A percentile compares a stretch with the other conserved stretches of the same genome.
Conservation (phyloP, 257 asterid genomes). For the Nicotiana sylvestris region DNA sequence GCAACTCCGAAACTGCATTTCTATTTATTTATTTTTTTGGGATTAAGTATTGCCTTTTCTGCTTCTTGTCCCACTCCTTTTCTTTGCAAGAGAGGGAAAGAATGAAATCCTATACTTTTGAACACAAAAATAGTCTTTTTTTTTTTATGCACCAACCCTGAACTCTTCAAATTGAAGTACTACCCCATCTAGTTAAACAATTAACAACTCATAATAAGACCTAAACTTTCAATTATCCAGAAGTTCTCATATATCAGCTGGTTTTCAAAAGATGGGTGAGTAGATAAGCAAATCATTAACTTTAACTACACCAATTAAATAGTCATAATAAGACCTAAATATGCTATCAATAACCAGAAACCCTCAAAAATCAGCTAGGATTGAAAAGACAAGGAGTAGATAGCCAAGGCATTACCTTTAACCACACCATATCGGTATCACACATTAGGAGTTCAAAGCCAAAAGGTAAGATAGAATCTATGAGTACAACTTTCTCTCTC, state of each 20-base stretch:
- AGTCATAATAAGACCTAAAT: not conserved
- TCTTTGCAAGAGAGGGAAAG: not conserved
- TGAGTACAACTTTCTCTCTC: slow-evolving; percentile 84
- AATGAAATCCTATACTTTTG: not conserved
- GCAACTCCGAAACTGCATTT: not conserved
- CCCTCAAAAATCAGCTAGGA: not conserved
- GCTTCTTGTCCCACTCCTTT: not conserved
- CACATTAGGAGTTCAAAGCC: slow-evolving; percentile 96
- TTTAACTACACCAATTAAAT: slow-evolving; percentile 48
- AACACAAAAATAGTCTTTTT: not conserved
- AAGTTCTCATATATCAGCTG: slow-evolving; percentile 1
- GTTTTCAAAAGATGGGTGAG: not conserved
- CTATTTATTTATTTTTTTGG: not conserved
- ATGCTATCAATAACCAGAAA: not conserved
- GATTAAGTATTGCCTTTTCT: not conserved
- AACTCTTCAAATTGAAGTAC: not conserved
- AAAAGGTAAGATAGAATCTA: slow-evolving; percentile 74
- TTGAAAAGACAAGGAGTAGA: slow-evolving; percentile 6
- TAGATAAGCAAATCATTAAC: slow-evolving; percentile 42
- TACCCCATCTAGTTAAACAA: not conserved
- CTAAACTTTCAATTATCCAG: not conserved
- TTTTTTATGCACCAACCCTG: not conserved
- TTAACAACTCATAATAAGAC: not conserved
- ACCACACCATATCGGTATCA: slow-evolving; percentile 99
- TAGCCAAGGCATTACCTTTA: slow-evolving; percentile 63